Conservation (phyloP, 2,329 filamentous ascomycete species). For the Coniochaeta pulveracea region DNA sequence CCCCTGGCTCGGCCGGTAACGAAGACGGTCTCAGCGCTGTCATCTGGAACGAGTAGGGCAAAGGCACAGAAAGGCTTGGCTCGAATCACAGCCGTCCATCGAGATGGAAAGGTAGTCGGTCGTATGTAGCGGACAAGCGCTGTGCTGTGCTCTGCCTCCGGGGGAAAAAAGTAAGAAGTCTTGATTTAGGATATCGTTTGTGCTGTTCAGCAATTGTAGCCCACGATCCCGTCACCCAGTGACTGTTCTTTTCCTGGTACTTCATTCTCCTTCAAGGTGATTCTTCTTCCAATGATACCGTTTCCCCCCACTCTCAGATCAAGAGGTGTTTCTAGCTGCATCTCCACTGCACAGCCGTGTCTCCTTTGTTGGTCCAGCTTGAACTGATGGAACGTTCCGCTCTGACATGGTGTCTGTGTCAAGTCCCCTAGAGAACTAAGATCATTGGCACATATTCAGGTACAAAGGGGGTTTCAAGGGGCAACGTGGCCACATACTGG, state of each 20-base stretch:
- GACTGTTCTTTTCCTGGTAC: constrained; percentile 3
- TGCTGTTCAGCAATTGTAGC: constrained; percentile 10
- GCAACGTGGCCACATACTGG: constrained; percentile 9
- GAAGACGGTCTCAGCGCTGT: constrained; percentile 37
- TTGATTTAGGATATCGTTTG: background rate
- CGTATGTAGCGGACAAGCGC: background rate
- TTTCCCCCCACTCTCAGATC: constrained; percentile 11
- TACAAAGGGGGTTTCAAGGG: background rate
- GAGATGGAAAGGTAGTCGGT: background rate
- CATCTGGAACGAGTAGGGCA: constrained; percentile 32
- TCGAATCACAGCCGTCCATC: too few relatives aligned
- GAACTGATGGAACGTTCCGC: constrained; percentile 14
- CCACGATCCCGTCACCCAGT: constrained; percentile 15
- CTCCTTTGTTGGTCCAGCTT: constrained; percentile 4
- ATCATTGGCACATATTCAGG: background rate
- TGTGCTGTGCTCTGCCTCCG: background rate
- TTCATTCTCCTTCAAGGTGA: constrained; percentile 10
- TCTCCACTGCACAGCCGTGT: constrained; percentile 4
- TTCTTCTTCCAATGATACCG: constrained; percentile 15
- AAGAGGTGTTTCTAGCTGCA: constrained; percentile 8
- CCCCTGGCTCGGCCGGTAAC: constrained; percentile 25
- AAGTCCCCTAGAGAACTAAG: constrained; percentile 2
- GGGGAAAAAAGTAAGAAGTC: background rate
- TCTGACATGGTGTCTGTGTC: constrained; percentile 8
- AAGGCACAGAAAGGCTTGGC: background rate